These are phyloP conservation scores for Neoascochyta sp. DNA, from an alignment of 2,329 filamentous ascomycete species.

Conservation along the genomic window DNA sequence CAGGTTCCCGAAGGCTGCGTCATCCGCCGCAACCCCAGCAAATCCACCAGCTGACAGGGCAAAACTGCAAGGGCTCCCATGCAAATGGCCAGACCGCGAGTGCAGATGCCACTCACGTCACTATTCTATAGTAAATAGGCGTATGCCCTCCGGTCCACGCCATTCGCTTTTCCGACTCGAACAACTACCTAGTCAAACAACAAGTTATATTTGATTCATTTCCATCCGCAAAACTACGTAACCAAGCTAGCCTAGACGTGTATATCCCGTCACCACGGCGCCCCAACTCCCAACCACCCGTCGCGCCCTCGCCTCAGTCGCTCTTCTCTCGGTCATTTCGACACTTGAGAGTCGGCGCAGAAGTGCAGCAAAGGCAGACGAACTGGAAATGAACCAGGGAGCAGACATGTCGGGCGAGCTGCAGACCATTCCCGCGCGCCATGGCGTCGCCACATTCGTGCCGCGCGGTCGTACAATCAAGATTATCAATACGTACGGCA, in stretches of 20 bases:
- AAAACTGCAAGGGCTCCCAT: constrained; percentile 20
- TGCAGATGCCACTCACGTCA: constrained; percentile 8
- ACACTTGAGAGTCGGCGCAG: constrained; percentile 34
- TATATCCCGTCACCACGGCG: constrained; percentile 33
- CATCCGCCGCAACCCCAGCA: constrained; percentile 14
- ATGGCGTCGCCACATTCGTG: constrained; percentile 51
- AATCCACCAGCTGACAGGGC: constrained; percentile 10
- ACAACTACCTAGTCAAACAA: too few relatives aligned
- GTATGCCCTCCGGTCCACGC: too few relatives aligned
- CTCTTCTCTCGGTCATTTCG: constrained; percentile 32
- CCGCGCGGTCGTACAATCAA: constrained; percentile 49
- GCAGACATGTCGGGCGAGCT: constrained; percentile 40
- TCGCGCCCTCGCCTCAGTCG: constrained; percentile 35
- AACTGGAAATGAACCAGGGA: constrained; percentile 11
- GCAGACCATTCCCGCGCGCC: constrained; percentile 48
- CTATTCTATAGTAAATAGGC: too few relatives aligned
- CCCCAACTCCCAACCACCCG: constrained; percentile 27
- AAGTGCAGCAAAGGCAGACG: constrained; percentile 12
- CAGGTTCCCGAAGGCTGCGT: constrained; percentile 20
- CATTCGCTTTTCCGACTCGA: too few relatives aligned
- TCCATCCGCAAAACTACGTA: too few relatives aligned
- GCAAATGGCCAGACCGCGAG: constrained; percentile 10
- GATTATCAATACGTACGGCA: constrained; percentile 50
- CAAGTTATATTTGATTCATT: too few relatives aligned
- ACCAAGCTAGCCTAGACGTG: too few relatives aligned